These are phyloP conservation scores for Citrus inodora DNA, from an alignment of 345 rosid genomes.

Conservation along the genomic window DNA sequence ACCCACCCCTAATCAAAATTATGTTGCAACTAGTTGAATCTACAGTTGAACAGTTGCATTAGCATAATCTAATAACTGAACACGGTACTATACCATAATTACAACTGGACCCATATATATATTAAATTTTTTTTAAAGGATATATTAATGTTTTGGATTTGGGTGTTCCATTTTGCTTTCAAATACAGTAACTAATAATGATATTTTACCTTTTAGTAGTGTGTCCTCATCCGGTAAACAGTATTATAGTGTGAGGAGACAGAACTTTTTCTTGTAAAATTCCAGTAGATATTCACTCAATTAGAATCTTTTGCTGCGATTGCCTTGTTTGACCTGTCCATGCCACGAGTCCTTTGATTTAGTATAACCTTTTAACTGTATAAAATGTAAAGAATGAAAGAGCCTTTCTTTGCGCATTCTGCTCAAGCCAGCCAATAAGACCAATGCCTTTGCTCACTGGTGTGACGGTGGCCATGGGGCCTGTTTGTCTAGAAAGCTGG, in stretches of 20 bases:
- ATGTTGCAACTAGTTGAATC: no score
- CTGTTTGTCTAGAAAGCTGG: constrained; percentile 1
- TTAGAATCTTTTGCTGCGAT: constrained; percentile 22
- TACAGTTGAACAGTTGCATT: no score
- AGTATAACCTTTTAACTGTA: constrained; percentile 15
- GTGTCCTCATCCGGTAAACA: not conserved
- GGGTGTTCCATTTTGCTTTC: not conserved
- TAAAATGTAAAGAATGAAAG: not conserved
- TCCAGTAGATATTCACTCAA: not conserved
- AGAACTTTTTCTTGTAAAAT: not conserved
- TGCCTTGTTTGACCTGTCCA: constrained; percentile 29
- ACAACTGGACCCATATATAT: no score
- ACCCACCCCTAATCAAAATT: no score
- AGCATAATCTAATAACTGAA: no score
- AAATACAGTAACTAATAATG: not conserved
- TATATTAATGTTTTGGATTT: not conserved
- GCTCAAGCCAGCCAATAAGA: constrained; percentile 4
- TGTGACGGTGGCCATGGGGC: constrained; percentile 1
- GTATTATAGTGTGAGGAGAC: not conserved
- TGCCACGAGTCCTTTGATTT: constrained; percentile 5
- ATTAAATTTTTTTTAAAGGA: no score
- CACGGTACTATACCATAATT: no score
- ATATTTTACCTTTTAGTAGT: not conserved
- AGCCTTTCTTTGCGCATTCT: not conserved
- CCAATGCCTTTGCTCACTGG: not conserved